Percentiles rank a stretch among this genome's conserved stretches.
Evolutionary conservation across 306 rosid species (phyloP).

Genomic region (Canavalia gladiata): DNA sequence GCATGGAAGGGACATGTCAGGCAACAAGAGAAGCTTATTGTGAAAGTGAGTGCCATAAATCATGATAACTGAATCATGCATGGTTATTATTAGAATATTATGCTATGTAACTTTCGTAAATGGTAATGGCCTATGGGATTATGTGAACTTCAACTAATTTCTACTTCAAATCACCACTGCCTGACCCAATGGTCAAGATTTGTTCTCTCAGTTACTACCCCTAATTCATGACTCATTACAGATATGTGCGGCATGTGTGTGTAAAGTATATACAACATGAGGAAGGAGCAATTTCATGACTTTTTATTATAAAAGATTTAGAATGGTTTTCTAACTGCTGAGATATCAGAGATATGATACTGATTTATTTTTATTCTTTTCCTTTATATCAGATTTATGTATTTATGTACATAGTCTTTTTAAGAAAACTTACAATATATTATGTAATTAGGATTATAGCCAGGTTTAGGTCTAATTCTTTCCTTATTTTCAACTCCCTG

Average conservation of each 20-base stretch:
- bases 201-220: neutral
- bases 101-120: neutral
- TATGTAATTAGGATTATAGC: too few relatives aligned
- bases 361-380: too few relatives aligned
- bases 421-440: too few relatives aligned
- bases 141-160: neutral
- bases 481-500: too few relatives aligned
- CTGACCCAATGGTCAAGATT: conserved; percentile 13
- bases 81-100: conserved; percentile 14
- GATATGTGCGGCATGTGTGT: neutral
- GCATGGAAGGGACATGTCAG: conserved; percentile 5
- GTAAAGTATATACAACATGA: conserved; percentile 2
- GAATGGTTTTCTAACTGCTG: neutral
- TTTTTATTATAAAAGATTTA: conserved; percentile 17
- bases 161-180: neutral
- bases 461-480: too few relatives aligned
- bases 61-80: conserved; percentile 24
- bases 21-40: conserved; percentile 4
- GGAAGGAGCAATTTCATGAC: conserved; percentile 37
- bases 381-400: too few relatives aligned
- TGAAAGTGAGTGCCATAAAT: conserved; percentile 26
- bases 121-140: neutral
- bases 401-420: too few relatives aligned
- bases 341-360: too few relatives aligned
- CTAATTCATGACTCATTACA: conserved; percentile 3